A percentile compares a stretch with the other conserved stretches of the same genome.
Evolutionary conservation across 352 stramenopile genomes (phyloP).

Genomic region (Phytophthora uliginosa): DNA sequence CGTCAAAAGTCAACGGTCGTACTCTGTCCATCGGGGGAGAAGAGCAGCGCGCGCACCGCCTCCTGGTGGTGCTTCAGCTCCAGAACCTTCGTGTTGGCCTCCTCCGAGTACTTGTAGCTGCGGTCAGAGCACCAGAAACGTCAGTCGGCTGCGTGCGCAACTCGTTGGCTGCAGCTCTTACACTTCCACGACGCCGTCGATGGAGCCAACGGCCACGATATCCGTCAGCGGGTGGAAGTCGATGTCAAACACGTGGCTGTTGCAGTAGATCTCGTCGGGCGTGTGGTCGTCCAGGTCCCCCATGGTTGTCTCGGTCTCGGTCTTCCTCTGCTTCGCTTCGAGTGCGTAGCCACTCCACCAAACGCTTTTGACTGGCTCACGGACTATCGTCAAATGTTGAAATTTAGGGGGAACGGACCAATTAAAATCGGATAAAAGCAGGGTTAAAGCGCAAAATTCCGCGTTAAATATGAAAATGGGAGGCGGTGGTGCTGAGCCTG

Average conservation of each 20-base stretch:
- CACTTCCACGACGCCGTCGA: conserved; percentile 87
- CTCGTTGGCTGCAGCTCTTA: conserved; percentile 33
- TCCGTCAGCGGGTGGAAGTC: conserved; percentile 84
- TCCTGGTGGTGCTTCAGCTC: conserved; percentile 85
- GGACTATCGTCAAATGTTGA: conserved; percentile 7
- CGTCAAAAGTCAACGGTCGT: conserved; percentile 4
- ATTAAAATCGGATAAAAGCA: conserved; percentile 6
- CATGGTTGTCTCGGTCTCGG: conserved; percentile 41
- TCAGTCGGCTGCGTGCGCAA: neutral
- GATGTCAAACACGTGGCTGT: conserved; percentile 86
- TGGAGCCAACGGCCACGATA: conserved; percentile 79
- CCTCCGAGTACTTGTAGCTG: conserved; percentile 87
- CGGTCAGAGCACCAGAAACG: conserved; percentile 1
- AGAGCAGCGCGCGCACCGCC: conserved; percentile 73
- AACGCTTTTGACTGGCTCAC: conserved; percentile 43
- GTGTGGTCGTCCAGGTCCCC: conserved; percentile 79
- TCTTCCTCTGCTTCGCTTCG: neutral
- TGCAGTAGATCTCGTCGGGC: conserved; percentile 81
- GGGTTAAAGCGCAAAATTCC: conserved; percentile 27
- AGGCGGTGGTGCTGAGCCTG: conserved; percentile 5
- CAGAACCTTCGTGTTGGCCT: conserved; percentile 75
- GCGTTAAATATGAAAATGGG: conserved; percentile 34
- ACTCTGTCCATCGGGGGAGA: conserved; percentile 85
- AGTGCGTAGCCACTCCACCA: neutral
- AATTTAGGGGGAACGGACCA: neutral